Conservation (phyloP, 192 early-diverging fungal genomes). For the Umbelopsis sp. region DNA sequence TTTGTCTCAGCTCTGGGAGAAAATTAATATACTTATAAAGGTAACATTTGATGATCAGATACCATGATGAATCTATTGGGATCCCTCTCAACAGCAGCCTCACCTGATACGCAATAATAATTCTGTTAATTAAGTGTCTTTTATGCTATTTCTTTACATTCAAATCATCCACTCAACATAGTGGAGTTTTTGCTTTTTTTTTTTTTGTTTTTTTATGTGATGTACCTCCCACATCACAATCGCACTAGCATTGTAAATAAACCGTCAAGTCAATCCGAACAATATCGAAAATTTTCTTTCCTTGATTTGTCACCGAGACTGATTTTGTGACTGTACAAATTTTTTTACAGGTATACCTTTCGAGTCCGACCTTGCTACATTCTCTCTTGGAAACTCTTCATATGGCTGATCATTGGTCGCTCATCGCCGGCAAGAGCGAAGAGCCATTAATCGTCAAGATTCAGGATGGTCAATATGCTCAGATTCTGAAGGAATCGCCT, state of each 20-base stretch:
- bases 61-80: constrained; percentile 3
- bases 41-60: too few relatives aligned
- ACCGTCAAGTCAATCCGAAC: too few relatives aligned
- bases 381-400: background rate
- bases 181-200: background rate
- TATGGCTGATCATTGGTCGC: constrained; percentile 15
- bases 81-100: background rate
- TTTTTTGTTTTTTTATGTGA: background rate
- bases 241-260: too few relatives aligned
- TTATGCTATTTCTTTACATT: background rate
- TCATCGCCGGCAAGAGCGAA: constrained; percentile 17
- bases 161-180: too few relatives aligned
- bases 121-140: background rate
- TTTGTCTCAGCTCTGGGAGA: background rate
- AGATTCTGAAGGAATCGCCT: constrained; percentile 6
- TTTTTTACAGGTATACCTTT: background rate
- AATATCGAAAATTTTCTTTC: background rate
- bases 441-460: background rate
- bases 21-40: too few relatives aligned
- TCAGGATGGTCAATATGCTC: constrained; percentile 1
- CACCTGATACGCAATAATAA: background rate
- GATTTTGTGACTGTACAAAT: background rate
- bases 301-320: constrained; percentile 9
- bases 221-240: background rate
- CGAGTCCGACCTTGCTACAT: background rate